Evolutionary conservation across 2,329 filamentous ascomycete genomes (phyloP).

Genomic region (Calonectria hongkongensis): DNA sequence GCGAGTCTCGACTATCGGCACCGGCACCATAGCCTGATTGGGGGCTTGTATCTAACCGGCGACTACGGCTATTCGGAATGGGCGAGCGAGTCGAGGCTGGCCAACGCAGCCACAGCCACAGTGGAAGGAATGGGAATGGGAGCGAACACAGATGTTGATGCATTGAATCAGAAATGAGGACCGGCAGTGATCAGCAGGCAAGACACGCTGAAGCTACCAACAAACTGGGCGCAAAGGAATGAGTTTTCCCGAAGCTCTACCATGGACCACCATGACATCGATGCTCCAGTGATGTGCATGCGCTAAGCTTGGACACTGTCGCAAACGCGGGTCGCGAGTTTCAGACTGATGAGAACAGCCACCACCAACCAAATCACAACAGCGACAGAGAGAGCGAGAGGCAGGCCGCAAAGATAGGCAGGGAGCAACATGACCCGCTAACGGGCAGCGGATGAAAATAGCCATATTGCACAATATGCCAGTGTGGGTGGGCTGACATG

Average conservation of each 20-base stretch:
- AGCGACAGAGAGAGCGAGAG: neutral
- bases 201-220: conserved; percentile 19
- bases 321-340: conserved; percentile 13
- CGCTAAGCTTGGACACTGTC: conserved; percentile 15
- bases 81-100: neutral
- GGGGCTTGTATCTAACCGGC: neutral
- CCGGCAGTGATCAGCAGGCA: conserved; percentile 18
- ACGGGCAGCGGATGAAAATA: neutral
- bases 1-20: conserved; percentile 21
- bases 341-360: neutral
- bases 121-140: neutral
- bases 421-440: neutral
- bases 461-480: neutral
- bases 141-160: neutral
- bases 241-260: conserved; percentile 22
- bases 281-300: conserved; percentile 31
- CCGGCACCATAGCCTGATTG: conserved; percentile 10
- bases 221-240: neutral
- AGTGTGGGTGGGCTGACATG: conserved; percentile 2
- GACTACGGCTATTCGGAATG: conserved; percentile 29
- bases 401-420: neutral
- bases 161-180: conserved; percentile 29
- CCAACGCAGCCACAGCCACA: neutral
- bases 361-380: conserved; percentile 11
- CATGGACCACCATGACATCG: conserved; percentile 33